phyloP scores from a whole-genome alignment of 2,329 filamentous ascomycete genomes.

The Fusarium humuli region DNA sequence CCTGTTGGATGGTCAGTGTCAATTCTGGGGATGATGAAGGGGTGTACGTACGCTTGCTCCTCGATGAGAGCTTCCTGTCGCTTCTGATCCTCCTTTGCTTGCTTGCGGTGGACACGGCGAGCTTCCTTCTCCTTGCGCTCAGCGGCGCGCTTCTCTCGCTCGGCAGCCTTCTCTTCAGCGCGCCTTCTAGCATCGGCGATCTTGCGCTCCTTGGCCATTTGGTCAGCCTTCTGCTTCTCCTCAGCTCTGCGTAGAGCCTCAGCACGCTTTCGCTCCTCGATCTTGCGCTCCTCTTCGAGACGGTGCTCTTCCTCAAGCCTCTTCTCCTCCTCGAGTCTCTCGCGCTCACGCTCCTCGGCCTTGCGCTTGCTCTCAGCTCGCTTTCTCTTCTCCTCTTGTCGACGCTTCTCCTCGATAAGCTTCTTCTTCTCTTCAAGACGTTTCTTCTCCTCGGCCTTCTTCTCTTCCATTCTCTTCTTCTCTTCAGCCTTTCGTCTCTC shows the following conservation, averaged over 20 bases:
- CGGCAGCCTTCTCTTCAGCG: slow-evolving; percentile 6
- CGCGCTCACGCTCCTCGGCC: slow-evolving; percentile 12
- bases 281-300: slow-evolving; percentile 21
- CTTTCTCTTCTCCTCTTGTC: slow-evolving; percentile 14
- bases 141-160: slow-evolving; percentile 16
- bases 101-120: slow-evolving; percentile 20
- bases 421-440: slow-evolving; percentile 21
- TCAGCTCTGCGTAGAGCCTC: slow-evolving; percentile 19
- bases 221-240: slow-evolving; percentile 10
- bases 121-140: slow-evolving; percentile 29
- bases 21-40: fast-evolving
- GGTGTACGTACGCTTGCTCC: slow-evolving; percentile 10
- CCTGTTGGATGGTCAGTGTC: not conserved
- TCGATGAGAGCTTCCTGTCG: slow-evolving; percentile 13
- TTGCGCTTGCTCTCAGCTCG: slow-evolving; percentile 12
- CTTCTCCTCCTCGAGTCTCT: slow-evolving; percentile 18
- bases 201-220: slow-evolving; percentile 14
- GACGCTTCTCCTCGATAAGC: slow-evolving; percentile 16
- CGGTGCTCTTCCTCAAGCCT: slow-evolving; percentile 16
- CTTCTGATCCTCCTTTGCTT: slow-evolving; percentile 24
- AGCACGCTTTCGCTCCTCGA: slow-evolving; percentile 15
- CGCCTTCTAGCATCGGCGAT: slow-evolving; percentile 17
- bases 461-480: slow-evolving; percentile 18
- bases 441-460: slow-evolving; percentile 14
- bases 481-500: slow-evolving; percentile 6